These are phyloP conservation scores for Bidens hawaiensis DNA, from an alignment of 140 eudicot genomes.

Conservation along the genomic window DNA sequence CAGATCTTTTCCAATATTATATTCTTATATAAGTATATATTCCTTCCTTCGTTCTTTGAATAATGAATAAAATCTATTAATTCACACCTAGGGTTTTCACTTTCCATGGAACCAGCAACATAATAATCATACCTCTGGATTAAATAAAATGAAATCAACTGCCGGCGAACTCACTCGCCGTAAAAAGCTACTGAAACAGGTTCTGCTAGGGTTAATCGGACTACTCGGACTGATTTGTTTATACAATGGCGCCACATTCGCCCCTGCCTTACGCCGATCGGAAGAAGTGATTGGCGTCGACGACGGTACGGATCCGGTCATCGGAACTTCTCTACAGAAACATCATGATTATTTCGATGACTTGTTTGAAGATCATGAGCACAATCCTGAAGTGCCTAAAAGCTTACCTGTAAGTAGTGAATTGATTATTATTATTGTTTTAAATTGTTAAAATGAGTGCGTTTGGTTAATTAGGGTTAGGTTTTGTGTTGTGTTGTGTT, in stretches of 20 bases:
- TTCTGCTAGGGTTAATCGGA: conserved; percentile 39
- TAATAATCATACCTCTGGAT: too few relatives aligned
- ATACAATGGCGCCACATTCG: conserved; percentile 46
- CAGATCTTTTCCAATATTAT: conserved; percentile 4
- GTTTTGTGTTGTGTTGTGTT: not conserved
- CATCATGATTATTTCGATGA: conserved; percentile 50
- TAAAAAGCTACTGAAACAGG: conserved; percentile 38
- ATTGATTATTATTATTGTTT: not conserved
- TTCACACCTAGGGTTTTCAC: conserved; percentile 42
- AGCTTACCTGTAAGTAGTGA: conserved; percentile 61
- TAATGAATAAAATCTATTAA: conserved; percentile 28
- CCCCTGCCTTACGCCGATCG: conserved; percentile 39
- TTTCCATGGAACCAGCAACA: conserved; percentile 13
- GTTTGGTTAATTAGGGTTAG: not conserved
- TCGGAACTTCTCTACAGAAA: conserved; percentile 29
- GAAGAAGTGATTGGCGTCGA: conserved; percentile 34
- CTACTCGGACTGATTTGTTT: conserved; percentile 59
- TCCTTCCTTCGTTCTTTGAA: conserved; percentile 17
- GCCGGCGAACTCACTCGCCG: conserved; percentile 31
- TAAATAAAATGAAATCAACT: conserved; percentile 47
- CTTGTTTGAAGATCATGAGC: conserved; percentile 50
- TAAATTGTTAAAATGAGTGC: conserved; percentile 1
- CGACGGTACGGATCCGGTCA: conserved; percentile 57
- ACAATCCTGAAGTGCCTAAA: conserved; percentile 50
- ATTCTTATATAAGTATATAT: not conserved